Base-by-base conservation (phyloP, 164 flowering plant species). In the Chimonanthus praecox region DNA sequence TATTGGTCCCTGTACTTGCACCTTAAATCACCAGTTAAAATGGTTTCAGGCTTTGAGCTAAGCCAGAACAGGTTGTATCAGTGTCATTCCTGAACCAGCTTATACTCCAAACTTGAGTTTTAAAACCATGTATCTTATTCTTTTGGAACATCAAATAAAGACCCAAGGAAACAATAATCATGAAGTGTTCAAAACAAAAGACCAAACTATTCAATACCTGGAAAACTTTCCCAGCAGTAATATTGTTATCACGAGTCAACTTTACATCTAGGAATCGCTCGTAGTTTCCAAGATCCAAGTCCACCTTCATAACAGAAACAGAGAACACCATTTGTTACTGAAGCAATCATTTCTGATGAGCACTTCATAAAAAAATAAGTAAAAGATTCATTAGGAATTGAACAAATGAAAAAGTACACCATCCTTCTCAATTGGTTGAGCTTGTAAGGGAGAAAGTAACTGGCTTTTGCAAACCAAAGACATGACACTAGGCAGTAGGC, bases 201-300 rank as follows among this genome's bases (percentile, higher is more conserved):
- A 5, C 49, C 44, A 66, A 66, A 33, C 11, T 33, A 4, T 45
- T 7, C 18, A 5, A 33, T 78, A 83, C 99, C 94, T 90, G 94
- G 79, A 85, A 90, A 77, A 96, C 91, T 81, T 96, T 96, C 50
- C 99, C 99, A 10, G 97, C 91, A 2, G 99, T 96, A 76, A 96
- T 92, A 74, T 96, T 96, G 79, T 94, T 89, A 72, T 96, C 97
- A 47, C 95, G 83, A 8, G 98, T 96, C 82, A 96, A 76, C 74
- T 82, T 89, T 48, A 87, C 80, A 80, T 92, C 95, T 20, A 94
- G 76, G 74, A 96, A 96, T 69, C 99, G 82, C 78, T 96, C 99
- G 75, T 96, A 96, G 82, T 94, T 92, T 64, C 99, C 99, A 71
- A 96, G 98, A 79, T 96, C 99, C 72, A 96, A 79, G 86, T 96